phyloP scores from a whole-genome alignment of 75 land plant species.

The Sequoia sempervirens region DNA sequence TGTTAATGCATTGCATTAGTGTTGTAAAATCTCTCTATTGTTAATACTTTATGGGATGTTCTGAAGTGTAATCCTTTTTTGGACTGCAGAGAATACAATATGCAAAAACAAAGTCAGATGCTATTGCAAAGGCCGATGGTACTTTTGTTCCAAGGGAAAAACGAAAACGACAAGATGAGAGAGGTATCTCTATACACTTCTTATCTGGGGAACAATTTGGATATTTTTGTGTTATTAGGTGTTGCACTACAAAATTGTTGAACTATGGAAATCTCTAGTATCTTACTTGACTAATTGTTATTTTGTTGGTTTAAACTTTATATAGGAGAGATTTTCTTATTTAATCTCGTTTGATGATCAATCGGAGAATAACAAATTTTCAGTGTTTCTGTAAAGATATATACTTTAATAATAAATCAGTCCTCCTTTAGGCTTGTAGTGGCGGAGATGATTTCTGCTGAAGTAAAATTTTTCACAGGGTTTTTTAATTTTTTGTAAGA shows the following conservation, averaged over 20 bases:
- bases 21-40: background rate
- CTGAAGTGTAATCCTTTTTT: background rate
- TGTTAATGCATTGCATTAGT: background rate
- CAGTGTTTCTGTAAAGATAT: background rate
- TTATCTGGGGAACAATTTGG: background rate
- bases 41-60: conserved; percentile 6
- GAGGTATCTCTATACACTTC: conserved; percentile 31
- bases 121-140: conserved; percentile 91
- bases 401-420: background rate
- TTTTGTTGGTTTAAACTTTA: background rate
- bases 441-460: background rate
- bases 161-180: conserved; percentile 86
- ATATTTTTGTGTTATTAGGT: background rate
- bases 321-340: background rate
- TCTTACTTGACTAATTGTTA: background rate
- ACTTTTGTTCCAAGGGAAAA: conserved; percentile 88
- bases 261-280: background rate
- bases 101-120: conserved; percentile 90
- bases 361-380: background rate
- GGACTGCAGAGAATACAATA: conserved; percentile 85
- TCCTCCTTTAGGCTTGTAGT: background rate
- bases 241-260: background rate
- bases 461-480: background rate
- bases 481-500: background rate
- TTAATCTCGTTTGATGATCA: background rate